Percentiles rank a stretch among this genome's conserved stretches.
These are phyloP conservation scores for Cucurbita pepo DNA, from an alignment of 306 rosid species.

Conservation along the genomic window DNA sequence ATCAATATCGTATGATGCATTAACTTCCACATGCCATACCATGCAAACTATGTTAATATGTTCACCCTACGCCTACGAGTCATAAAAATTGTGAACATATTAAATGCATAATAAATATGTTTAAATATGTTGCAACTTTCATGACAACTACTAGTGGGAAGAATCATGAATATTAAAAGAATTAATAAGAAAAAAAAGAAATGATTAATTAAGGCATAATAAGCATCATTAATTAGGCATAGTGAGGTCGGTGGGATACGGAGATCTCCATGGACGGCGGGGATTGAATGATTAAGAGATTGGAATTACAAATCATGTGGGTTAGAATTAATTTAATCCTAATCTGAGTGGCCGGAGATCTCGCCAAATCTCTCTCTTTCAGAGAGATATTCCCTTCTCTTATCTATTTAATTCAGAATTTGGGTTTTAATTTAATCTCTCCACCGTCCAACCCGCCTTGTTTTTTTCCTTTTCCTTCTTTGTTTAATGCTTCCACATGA, in stretches of 20 bases:
- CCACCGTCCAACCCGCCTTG: slow-evolving; percentile 18
- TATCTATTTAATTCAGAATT: neutral
- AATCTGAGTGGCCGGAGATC: neutral
- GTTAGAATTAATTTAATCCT: neutral
- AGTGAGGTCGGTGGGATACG: slow-evolving; percentile 40
- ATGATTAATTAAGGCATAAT: neutral
- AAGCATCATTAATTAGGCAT: neutral
- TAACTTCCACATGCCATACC: too few species aligned
- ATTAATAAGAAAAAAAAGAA: neutral
- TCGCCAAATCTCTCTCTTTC: neutral
- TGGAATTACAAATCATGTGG: neutral
- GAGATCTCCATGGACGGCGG: slow-evolving; percentile 36
- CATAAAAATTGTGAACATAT: too few species aligned
- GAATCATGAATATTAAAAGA: too few species aligned
- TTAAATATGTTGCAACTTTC: too few species aligned
- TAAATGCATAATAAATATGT: too few species aligned
- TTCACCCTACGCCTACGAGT: too few species aligned
- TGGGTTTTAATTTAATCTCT: neutral
- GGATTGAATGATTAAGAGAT: slow-evolving; percentile 11
- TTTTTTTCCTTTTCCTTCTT: too few species aligned
- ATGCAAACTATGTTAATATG: too few species aligned
- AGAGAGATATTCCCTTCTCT: neutral
- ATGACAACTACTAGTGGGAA: too few species aligned
- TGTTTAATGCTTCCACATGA: neutral
- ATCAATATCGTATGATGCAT: too few species aligned